Base-by-base conservation (phyloP, 139 green algal species). In the Chlamydomonas asymmetrica region DNA sequence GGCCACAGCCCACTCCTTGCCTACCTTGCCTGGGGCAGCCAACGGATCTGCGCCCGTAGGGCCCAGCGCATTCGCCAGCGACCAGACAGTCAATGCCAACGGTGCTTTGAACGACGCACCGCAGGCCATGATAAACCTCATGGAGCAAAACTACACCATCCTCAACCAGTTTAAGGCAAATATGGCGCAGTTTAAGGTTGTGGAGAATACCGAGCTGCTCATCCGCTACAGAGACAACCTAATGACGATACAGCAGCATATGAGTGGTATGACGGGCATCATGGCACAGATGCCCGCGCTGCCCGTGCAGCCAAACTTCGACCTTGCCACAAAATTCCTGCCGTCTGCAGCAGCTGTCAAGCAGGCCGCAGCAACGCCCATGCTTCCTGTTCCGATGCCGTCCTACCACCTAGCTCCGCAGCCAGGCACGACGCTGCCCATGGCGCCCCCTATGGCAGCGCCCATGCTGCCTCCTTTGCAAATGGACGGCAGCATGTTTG, bases 261-360 rank as follows among this genome's bases (percentile, higher is more conserved):
- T 97, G 85, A 83, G 79, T 32, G 67, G 20, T 35, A 89, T 93
- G 66, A 79, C 69, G 16, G 92, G 90, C 38, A 88, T 90, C 25
- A 92, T 96, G 87, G 84, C 66, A 25, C 83, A 94, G 41, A 96
- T 98, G 94, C 94, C 94, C 18, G 85, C 91, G 29, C 80, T 98
- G 56, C 94, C 94, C 2, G 92, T 93, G 29, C 81, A 92, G 73
- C 59, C 90, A 27, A 94, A 94, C 60, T 75, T 91, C 8, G 88
- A 94, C 56, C 85, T 93, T 34, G 89, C 89, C 25, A 84, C 80
- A 43, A 86, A 83, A 57, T 86, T 91, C 40, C 71, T 93, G 57
- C 85, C 88, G 22, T 67, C 80, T 2, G 65, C n/a, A n/a, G 50
- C 65, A 70, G 54, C 52, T 32, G 63, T 49, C 50, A 62, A 10